phyloP scores from a whole-genome alignment of 768 basidiomycete genomes.

The Stropharia rugosoannulata region DNA sequence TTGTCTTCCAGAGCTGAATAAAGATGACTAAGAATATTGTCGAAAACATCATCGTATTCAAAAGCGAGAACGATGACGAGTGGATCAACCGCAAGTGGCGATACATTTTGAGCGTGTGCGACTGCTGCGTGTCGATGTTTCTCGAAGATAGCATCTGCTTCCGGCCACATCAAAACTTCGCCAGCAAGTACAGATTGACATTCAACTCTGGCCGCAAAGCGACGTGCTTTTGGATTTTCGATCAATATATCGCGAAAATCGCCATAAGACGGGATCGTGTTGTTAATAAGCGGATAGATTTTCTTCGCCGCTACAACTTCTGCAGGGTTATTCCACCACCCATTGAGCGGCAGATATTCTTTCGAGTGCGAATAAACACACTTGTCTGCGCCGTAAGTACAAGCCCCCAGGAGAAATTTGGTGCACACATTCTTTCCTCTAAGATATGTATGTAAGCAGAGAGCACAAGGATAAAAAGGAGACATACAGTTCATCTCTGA shows the following conservation, averaged over 20 bases:
- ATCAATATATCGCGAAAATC: slow-evolving; percentile 6
- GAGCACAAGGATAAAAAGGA: neutral
- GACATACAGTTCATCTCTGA: slow-evolving; percentile 48
- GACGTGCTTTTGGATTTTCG: slow-evolving; percentile 1
- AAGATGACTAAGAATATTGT: slow-evolving; percentile 23
- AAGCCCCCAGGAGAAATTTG: slow-evolving; percentile 36
- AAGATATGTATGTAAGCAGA: neutral
- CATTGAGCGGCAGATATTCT: slow-evolving; percentile 31
- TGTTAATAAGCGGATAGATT: neutral
- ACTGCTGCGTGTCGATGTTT: neutral
- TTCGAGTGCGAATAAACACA: slow-evolving; percentile 45
- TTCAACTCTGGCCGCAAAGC: slow-evolving; percentile 5
- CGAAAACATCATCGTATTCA: slow-evolving; percentile 20
- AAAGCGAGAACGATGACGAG: slow-evolving; percentile 33
- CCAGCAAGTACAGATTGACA: neutral
- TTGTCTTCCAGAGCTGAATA: slow-evolving; percentile 23
- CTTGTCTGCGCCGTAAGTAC: slow-evolving; percentile 33
- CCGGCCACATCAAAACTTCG: neutral
- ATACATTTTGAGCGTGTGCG: too few species aligned
- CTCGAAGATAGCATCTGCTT: neutral
- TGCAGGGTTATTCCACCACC: slow-evolving; percentile 36
- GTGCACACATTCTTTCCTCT: slow-evolving; percentile 54
- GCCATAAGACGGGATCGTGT: neutral
- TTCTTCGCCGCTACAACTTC: slow-evolving; percentile 13
- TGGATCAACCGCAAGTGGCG: neutral